phyloP scores from a whole-genome alignment of 805 yeast genomes.

The Blastobotrys chiropterorum region DNA sequence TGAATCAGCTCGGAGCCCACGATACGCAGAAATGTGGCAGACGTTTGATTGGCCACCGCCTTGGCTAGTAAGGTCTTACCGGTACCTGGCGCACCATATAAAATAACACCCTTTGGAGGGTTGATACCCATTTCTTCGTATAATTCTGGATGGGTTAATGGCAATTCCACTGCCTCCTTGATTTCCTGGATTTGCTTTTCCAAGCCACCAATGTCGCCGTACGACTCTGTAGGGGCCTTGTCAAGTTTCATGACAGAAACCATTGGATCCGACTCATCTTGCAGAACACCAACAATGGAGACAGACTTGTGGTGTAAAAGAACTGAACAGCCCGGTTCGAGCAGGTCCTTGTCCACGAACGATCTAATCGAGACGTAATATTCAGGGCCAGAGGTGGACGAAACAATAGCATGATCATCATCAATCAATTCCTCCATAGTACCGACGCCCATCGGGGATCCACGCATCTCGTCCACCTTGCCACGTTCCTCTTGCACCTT shows the following conservation, averaged over 20 bases:
- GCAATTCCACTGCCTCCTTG: conserved; percentile 93
- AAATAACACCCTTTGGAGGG: conserved; percentile 96
- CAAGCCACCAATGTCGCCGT: conserved; percentile 95
- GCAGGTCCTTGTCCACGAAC: conserved; percentile 90
- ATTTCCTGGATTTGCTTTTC: conserved; percentile 96
- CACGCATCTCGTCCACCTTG: conserved; percentile 91
- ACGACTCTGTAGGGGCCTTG: conserved; percentile 94
- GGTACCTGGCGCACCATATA: conserved; percentile 97
- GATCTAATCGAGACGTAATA: conserved; percentile 93
- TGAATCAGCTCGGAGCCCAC: conserved; percentile 97
- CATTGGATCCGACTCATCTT: conserved; percentile 97
- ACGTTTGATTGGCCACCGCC: conserved; percentile 97
- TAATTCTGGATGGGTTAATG: conserved; percentile 91
- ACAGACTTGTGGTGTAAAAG: conserved; percentile 93
- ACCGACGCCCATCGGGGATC: conserved; percentile 94
- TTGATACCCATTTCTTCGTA: conserved; percentile 98
- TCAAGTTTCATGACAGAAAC: conserved; percentile 96
- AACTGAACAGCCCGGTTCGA: conserved; percentile 97
- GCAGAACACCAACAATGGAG: conserved; percentile 94
- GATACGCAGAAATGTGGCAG: conserved; percentile 91
- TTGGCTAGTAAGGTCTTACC: conserved; percentile 94
- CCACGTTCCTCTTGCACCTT: conserved; percentile 94
- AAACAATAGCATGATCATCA: conserved; percentile 98
- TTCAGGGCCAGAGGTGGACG: conserved; percentile 93
- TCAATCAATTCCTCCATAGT: conserved; percentile 95